Evolutionary conservation across 805 yeast genomes (phyloP).

Genomic region (Barnettozyma vustinii): DNA sequence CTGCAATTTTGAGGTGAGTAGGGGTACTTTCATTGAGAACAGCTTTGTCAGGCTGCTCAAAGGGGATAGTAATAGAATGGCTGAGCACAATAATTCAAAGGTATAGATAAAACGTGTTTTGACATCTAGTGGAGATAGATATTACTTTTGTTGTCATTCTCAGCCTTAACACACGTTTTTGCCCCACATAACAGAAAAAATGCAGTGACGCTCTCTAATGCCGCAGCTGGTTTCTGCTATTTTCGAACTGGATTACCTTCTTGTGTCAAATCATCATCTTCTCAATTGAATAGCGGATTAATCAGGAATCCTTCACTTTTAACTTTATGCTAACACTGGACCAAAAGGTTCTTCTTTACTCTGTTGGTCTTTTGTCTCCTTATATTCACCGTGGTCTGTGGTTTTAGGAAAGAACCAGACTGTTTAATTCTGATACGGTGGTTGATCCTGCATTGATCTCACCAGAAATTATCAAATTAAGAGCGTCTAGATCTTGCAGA

Average conservation of each 20-base stretch:
- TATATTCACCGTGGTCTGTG: background rate
- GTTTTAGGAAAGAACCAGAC: background rate
- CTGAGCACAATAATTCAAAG: background rate
- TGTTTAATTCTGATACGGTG: background rate
- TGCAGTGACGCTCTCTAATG: slow-evolving; percentile 1
- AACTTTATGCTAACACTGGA: background rate
- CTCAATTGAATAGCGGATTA: background rate
- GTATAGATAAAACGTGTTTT: background rate
- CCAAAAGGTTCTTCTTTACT: background rate
- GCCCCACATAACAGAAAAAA: background rate
- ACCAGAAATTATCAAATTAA: background rate
- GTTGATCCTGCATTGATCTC: background rate
- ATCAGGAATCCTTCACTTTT: background rate
- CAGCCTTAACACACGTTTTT: too few species aligned
- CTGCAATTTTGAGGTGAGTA: too few species aligned
- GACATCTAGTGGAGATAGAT: background rate
- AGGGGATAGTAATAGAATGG: background rate
- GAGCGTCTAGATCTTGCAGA: background rate
- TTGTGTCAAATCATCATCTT: background rate
- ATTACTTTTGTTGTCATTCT: background rate
- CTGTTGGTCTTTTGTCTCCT: background rate
- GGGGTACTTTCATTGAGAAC: too few species aligned
- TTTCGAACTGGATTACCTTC: background rate
- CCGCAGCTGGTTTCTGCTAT: background rate
- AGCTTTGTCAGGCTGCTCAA: too few species aligned